Evolutionary conservation across 139 green algal species (phyloP), one percentile per base, ranked within the genome.

Genomic region (Ettlia oleoabundans): DNA sequence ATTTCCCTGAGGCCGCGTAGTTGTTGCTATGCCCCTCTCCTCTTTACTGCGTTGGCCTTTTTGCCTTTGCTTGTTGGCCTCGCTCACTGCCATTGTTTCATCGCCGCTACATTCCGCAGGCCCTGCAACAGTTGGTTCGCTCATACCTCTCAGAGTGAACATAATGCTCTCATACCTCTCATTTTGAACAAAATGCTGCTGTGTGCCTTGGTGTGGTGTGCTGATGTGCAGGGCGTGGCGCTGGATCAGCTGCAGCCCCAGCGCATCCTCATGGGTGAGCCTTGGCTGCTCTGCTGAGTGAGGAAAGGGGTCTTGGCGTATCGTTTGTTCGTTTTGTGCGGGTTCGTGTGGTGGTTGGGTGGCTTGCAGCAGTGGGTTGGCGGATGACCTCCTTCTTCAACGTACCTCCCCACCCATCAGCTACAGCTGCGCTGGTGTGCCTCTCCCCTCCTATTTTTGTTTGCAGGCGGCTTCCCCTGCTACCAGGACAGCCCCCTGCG

Each of bases 381-480:
- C 55, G 15, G 21, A 15, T 65, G 55, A 15, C 55, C 30, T n/a
- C 28, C 55, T 22, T n/a, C 55, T 9, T n/a, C 5, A 28, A 32
- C 18, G 18, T 65, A 28, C 55, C 55, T 65, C 55, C 28, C 55
- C 21, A 28, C 18, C 55, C 30, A 15, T 22, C 18, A 9, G 18
- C 55, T 9, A n/a, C 55, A 9, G 18, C 21, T n/a, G 18, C 15
- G 18, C 55, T 22, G 5, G 47, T 58, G 47, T 58, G 55, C 55
- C 55, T 22, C 15, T 22, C 55, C 21, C 55, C 55, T 9, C 55
- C 55, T n/a, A 5, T 22, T 65, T n/a, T 24, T 22, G 18, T 22
- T 28, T n/a, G 18, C 55, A 65, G 55, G 89, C 47, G 93, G 82
- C 33, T 94, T 96, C 66, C 93, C 93, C 3, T 93, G 88, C 78